Evolutionary conservation across 2,329 filamentous ascomycete genomes (phyloP).

Genomic region (Zasmidium angulare): DNA sequence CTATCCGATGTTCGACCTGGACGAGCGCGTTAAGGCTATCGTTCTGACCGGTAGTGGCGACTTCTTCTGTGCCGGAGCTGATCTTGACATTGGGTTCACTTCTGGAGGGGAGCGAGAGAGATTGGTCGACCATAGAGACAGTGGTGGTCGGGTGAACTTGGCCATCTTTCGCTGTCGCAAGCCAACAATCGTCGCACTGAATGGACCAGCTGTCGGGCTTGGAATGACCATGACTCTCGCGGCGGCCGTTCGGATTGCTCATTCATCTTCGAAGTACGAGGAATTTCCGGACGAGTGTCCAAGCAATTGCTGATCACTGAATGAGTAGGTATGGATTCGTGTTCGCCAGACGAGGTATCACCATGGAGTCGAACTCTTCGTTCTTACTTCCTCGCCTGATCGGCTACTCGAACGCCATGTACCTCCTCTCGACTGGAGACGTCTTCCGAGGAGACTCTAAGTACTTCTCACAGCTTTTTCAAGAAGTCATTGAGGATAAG

Average conservation of each 20-base stretch:
- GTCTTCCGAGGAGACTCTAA: constrained; percentile 10
- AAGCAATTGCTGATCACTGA: background rate
- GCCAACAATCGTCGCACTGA: constrained; percentile 59
- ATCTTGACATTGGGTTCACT: constrained; percentile 13
- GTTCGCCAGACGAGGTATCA: constrained; percentile 15
- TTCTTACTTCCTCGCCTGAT: constrained; percentile 19
- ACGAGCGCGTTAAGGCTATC: constrained; percentile 18
- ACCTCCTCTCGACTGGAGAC: constrained; percentile 16
- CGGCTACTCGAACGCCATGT: constrained; percentile 12
- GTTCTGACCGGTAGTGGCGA: constrained; percentile 16
- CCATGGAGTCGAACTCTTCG: constrained; percentile 17
- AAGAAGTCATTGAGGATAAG: constrained; percentile 40
- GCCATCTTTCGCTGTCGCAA: constrained; percentile 60
- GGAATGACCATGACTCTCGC: constrained; percentile 64
- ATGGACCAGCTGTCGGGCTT: constrained; percentile 60
- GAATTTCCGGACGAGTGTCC: background rate
- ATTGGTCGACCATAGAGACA: constrained; percentile 39
- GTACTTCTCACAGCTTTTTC: constrained; percentile 13
- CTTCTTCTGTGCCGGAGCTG: constrained; percentile 16
- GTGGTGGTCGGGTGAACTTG: constrained; percentile 55
- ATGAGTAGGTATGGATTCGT: constrained; percentile 18
- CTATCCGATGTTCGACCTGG: constrained; percentile 8
- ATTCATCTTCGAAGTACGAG: background rate
- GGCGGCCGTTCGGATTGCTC: constrained; percentile 38
- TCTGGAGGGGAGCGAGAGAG: background rate